phyloP scores from a whole-genome alignment of 2,329 filamentous ascomycete species.

The Cladosporium sp. region DNA sequence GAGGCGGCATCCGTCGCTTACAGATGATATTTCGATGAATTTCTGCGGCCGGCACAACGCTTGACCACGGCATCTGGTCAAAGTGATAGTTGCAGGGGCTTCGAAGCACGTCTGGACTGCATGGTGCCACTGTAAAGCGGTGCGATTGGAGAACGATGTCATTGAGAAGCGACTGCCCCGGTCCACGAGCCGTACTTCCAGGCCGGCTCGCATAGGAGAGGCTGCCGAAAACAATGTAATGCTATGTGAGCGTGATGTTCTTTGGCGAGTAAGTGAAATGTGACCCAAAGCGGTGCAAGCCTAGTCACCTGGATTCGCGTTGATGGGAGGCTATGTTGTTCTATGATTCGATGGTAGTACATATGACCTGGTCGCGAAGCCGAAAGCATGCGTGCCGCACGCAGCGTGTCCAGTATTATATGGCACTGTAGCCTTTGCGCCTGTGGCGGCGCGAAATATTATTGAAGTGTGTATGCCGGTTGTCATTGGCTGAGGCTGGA shows the following conservation, averaged over 20 bases:
- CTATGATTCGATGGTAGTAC: slow-evolving; percentile 2
- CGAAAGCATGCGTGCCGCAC: not conserved
- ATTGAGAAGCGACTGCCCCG: not conserved
- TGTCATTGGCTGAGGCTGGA: slow-evolving; percentile 7
- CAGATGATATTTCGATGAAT: no score
- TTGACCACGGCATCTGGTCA: no score
- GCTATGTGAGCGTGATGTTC: not conserved
- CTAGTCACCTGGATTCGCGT: not conserved
- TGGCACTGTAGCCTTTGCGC: not conserved
- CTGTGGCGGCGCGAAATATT: not conserved
- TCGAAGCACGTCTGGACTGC: no score
- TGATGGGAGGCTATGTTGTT: not conserved
- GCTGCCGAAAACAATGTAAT: not conserved
- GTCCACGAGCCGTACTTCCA: not conserved
- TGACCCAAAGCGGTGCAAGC: not conserved
- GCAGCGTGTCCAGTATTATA: not conserved
- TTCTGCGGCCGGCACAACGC: no score
- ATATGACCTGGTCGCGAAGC: not conserved
- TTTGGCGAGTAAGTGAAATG: not conserved
- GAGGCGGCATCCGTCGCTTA: no score
- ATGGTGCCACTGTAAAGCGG: not conserved
- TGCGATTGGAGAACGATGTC: not conserved
- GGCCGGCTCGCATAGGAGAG: not conserved
- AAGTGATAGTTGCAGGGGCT: no score
- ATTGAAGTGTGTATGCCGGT: not conserved